Conservation (phyloP, 208 protist genomes). For the Trypanosoma brucei region DNA sequence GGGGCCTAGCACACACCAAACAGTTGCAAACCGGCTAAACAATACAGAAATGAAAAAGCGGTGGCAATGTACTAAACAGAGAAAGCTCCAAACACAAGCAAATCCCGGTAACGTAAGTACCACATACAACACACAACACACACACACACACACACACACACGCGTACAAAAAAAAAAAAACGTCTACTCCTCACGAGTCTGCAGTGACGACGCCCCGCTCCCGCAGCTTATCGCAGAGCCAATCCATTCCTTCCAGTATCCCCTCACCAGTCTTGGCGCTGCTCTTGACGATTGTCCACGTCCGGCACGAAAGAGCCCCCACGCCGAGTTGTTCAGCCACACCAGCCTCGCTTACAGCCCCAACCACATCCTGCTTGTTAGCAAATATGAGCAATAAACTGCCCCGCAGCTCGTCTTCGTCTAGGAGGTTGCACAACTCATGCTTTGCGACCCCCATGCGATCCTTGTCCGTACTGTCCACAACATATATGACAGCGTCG, state of each 20-base stretch:
- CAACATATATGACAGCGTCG: conserved; percentile 92
- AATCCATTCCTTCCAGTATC: conserved; percentile 92
- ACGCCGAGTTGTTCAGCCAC: conserved; percentile 77
- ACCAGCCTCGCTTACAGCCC: conserved; percentile 59
- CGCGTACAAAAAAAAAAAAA: not conserved
- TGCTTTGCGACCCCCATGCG: conserved; percentile 88
- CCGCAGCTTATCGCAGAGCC: conserved; percentile 84
- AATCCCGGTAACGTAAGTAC: too few relatives aligned
- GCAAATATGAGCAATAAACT: conserved; percentile 92
- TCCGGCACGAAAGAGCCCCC: conserved; percentile 75
- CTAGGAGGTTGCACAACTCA: conserved; percentile 80
- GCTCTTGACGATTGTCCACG: conserved; percentile 94
- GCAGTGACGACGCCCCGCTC: conserved; percentile 39
- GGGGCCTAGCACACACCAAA: too few relatives aligned
- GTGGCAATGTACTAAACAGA: too few relatives aligned
- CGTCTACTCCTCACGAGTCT: conserved; percentile 4
- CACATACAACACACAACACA: too few relatives aligned
- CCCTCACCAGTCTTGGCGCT: conserved; percentile 93
- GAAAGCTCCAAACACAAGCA: too few relatives aligned
- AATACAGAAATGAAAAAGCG: too few relatives aligned
- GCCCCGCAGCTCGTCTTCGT: conserved; percentile 85
- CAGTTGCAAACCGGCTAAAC: too few relatives aligned
- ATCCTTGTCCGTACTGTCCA: conserved; percentile 91
- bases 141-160: too few relatives aligned
- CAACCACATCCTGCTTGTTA: conserved; percentile 94